Evolutionary conservation across 352 stramenopile species (phyloP), one percentile per base, ranked within the genome.

Genomic region (Globisporangium heterothallicum): DNA sequence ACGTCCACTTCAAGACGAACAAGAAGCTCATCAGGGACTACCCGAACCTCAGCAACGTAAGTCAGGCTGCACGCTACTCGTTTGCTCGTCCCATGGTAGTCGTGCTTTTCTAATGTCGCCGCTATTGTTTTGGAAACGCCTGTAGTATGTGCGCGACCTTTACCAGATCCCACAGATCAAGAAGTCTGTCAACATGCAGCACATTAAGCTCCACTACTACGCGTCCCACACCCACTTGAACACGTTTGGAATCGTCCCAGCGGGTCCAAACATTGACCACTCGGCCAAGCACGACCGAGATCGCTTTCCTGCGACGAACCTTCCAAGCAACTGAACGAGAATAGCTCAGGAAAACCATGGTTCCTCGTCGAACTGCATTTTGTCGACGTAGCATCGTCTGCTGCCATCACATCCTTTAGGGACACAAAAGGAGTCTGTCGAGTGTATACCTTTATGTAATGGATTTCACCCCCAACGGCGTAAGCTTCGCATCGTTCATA

Each of bases 151-250:
- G 42, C 73, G 75, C 25, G 78, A 92, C 42, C 88, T 98, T 47
- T 98, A 98, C 72, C 92, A 98, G 67, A 91, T 96, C 55, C 75
- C 80, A 30, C 84, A 73, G 9, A 78, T 98, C 42, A 64, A 77
- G 40, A 78, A 81, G 40, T 88, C 88, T 19, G 78, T 98, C 34
- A 86, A 97, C 65, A 98, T 99, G 84, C 71, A 97, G 42, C 94
- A 99, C 59, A 98, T 98, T 69, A 98, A 98, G 74, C 68, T 85
- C 21, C 94, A 99, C 73, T 99, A 98, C 73, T 98, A 96, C 65
- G 88, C 78, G 26, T 97, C 82, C 18, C 94, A 99, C 72, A 90
- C 88, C 35, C 72, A 88, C 45, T 75, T 98, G 22, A 98, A 99
- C 74, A 61, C 79, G 32, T 98, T 87, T 46, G 90, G 86, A 36